Base-by-base conservation (phyloP, 2,329 filamentous ascomycete species). In the Fusarium verticillioides region DNA sequence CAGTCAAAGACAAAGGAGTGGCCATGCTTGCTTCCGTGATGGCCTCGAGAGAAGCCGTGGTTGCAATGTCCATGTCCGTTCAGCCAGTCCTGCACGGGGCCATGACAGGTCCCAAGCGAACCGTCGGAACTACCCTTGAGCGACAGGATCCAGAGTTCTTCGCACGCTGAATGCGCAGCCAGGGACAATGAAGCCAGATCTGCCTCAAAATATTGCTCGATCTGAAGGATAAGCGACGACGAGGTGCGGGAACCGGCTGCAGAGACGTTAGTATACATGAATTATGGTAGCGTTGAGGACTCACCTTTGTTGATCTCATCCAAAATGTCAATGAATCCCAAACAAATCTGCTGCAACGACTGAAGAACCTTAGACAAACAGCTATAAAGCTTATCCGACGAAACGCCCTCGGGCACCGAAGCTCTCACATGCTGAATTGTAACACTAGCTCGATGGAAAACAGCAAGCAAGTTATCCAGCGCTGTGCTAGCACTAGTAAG, bases 211-310 rank as follows among this genome's bases (percentile, higher is more conserved):
- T 56, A 56, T 56, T 56, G 52, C 2, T 56, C 52, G 37, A 56
- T 56, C 21, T 56, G 52, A 9, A 56, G 52, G 15, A 43, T 32
- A 32, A 56, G 26, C 4, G 52, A 56, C 10, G 52, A 42, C 4
- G 52, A 32, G 9, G 37, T 56, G 5, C 21, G 37, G 16, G 52
- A 56, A 5, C 52, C 52, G 15, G 52, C 52, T 56, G 12, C 2
- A 11, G 1, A 43, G 21, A 10, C 3, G 7, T 56, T 56, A 56
- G 52, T 4, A 30, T 7, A 19, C 18, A 39, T 18, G 5, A 19
- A 15, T 3, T 1, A 13, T 5, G 2, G 2, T 23, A 30, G 4
- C 8, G 1, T 4, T 13, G 2, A 10, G 10, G 26, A 23, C 37
- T 32, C 0, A 43, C 52, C 37, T 42, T 56, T 56, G 11, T 56